Evolutionary conservation across 306 rosid genomes (phyloP).

Genomic region (Rubus parviflorus): DNA sequence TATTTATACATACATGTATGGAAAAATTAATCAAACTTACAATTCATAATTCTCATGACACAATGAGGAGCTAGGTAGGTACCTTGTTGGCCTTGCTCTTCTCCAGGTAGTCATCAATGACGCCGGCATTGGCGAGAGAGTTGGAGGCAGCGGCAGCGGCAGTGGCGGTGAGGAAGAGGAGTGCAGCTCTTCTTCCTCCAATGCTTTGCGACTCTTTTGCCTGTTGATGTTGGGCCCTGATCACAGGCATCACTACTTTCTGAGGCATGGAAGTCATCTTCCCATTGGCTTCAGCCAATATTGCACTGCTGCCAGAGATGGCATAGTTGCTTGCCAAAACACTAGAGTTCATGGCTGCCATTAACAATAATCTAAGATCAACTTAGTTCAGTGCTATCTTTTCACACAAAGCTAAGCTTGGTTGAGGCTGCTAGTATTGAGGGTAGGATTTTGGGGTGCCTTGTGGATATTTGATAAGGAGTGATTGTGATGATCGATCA

Average conservation of each 20-base stretch:
- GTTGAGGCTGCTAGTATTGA: conserved; percentile 1
- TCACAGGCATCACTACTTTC: conserved; percentile 42
- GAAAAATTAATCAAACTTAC: neutral
- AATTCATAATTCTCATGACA: neutral
- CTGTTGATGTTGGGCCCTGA: conserved; percentile 56
- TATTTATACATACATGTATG: conserved; percentile 15
- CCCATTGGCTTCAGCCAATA: conserved; percentile 40
- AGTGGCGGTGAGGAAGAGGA: conserved; percentile 60
- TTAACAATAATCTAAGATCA: conserved; percentile 15
- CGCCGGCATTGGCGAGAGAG: conserved; percentile 68
- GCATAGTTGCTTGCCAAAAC: conserved; percentile 76
- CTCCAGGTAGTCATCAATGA: conserved; percentile 82
- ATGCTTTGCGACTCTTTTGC: conserved; percentile 18
- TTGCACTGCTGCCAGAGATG: conserved; percentile 54
- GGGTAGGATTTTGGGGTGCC: conserved; percentile 18
- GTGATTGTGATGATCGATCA: conserved; percentile 17
- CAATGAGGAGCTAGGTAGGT: neutral
- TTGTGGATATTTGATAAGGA: conserved; percentile 34
- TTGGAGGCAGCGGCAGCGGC: conserved; percentile 48
- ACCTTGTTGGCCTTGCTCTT: conserved; percentile 96
- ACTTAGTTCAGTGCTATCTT: neutral
- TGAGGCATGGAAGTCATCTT: conserved; percentile 46
- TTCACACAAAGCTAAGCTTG: neutral
- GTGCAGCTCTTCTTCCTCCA: conserved; percentile 75
- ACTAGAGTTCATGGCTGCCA: conserved; percentile 84